Percentiles rank a stretch among this genome's conserved stretches.
These are phyloP conservation scores for Helicocarpus griseus DNA, from an alignment of 2,329 filamentous ascomycete species.

Conservation along the genomic window DNA sequence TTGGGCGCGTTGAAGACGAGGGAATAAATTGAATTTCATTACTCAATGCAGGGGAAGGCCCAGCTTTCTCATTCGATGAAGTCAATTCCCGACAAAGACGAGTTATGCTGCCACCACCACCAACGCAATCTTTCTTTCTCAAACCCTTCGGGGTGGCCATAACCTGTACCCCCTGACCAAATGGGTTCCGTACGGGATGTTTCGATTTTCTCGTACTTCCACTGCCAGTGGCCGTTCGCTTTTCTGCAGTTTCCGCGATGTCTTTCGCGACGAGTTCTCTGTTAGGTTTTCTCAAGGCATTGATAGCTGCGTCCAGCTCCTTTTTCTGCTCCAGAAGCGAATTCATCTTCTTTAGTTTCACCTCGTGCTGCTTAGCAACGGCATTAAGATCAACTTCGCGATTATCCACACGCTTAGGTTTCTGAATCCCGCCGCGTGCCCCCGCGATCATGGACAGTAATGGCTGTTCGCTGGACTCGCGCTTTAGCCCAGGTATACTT, in stretches of 20 bases:
- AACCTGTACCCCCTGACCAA: conserved; percentile 38
- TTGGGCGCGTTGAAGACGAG: conserved; percentile 22
- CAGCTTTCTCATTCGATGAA: conserved; percentile 22
- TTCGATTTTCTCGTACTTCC: conserved; percentile 30
- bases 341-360: conserved; percentile 38
- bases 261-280: conserved; percentile 36
- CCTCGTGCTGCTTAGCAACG: conserved; percentile 34
- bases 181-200: conserved; percentile 32
- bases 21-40: conserved; percentile 24
- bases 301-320: conserved; percentile 40
- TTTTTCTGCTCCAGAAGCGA: conserved; percentile 37
- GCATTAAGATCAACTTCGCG: conserved; percentile 41
- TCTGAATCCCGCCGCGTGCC: conserved; percentile 36
- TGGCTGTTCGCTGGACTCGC: conserved; percentile 33
- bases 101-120: conserved; percentile 15
- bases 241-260: conserved; percentile 34
- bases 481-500: conserved; percentile 27
- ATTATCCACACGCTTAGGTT: conserved; percentile 35
- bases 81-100: conserved; percentile 19
- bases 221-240: conserved; percentile 12
- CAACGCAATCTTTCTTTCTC: conserved; percentile 11
- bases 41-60: conserved; percentile 18
- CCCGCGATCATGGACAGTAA: conserved; percentile 26
- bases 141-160: conserved; percentile 35
- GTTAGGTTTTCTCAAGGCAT: conserved; percentile 38